Evolutionary conservation across 179 eudicot genomes (phyloP), one percentile per base, ranked within the genome.

Genomic region (Carnegiea gigantea): DNA sequence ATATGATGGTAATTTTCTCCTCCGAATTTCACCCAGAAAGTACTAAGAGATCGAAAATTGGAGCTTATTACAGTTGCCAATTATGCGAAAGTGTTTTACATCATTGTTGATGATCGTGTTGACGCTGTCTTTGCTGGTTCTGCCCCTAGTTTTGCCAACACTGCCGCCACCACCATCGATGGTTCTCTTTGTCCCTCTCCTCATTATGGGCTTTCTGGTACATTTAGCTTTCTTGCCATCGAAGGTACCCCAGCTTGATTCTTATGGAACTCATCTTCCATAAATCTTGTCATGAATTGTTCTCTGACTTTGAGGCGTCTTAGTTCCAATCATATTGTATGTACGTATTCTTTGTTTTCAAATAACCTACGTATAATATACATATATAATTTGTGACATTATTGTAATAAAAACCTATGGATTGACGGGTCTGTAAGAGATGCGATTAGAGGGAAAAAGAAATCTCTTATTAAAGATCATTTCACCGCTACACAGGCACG

Each of bases 211-310:
- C 11, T 33, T 60, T 77, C 51, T 77, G n/a, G 10, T 77, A 11
- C 70, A 36, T 43, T 43, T 77, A 28, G 79, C 79, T 40, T 77
- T 77, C 68, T 77, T 62, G 79, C 79, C 79, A 77, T 77, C 51
- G 2, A 77, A 38, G 2, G 4, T 72, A 20, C 62, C 77, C 13
- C 59, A 23, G 28, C 7, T 46, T 75, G 77, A 75, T 48, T 36
- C 77, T 75, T 23, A 28, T 75, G 76, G 53, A 18, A 7, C 53
- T 73, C 40, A 26, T 12, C 33, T n/a, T n/a, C 30, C 23, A n/a
- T 64, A 64, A 11, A 48, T 9, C 13, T 1, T 48, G 51, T 9
- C 51, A 48, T 48, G 10, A 48, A 48, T 48, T 48, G 51, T 48
- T 48, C 1, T 48, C 10, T 48, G 1, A 9, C 51, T 48, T 48